These are phyloP conservation scores for Xanthoconium separans DNA, from an alignment of 1,284 basidiomycete species.

Conservation along the genomic window DNA sequence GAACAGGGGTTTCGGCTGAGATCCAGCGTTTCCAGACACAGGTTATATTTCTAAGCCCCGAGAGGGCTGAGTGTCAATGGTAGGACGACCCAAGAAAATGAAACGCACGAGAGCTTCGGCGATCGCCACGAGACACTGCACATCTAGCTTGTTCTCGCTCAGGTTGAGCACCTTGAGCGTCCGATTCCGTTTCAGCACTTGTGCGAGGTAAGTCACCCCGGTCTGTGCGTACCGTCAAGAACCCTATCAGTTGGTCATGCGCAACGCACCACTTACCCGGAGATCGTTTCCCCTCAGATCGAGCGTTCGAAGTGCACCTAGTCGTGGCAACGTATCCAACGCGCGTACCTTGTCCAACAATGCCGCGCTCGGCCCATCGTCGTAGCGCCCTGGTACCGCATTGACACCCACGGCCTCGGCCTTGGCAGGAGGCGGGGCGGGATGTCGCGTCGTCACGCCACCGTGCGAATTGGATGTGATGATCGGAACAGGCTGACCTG, in stretches of 20 bases:
- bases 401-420: slow-evolving; percentile 12
- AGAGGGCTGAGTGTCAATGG: background rate
- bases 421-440: slow-evolving; percentile 18
- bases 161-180: slow-evolving; percentile 94
- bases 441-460: slow-evolving; percentile 73
- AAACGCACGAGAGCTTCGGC: slow-evolving; percentile 83
- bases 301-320: slow-evolving; percentile 85
- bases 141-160: slow-evolving; percentile 91
- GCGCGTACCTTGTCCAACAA: slow-evolving; percentile 79
- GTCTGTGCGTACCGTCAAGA: slow-evolving; percentile 39
- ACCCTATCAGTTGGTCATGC: background rate
- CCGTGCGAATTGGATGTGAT: slow-evolving; percentile 76
- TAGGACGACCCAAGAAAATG: background rate
- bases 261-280: slow-evolving; percentile 50
- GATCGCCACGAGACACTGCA: slow-evolving; percentile 74
- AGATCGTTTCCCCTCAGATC: slow-evolving; percentile 94
- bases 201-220: slow-evolving; percentile 88
- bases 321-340: slow-evolving; percentile 78
- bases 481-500: slow-evolving; percentile 60
- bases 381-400: slow-evolving; percentile 23
- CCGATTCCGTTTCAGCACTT: slow-evolving; percentile 93
- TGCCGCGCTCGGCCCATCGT: slow-evolving; percentile 68
- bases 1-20: slow-evolving; percentile 92
- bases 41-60: slow-evolving; percentile 83
- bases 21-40: slow-evolving; percentile 91